Base-by-base conservation (phyloP, 306 rosid genomes). In the Prunus dulcis region DNA sequence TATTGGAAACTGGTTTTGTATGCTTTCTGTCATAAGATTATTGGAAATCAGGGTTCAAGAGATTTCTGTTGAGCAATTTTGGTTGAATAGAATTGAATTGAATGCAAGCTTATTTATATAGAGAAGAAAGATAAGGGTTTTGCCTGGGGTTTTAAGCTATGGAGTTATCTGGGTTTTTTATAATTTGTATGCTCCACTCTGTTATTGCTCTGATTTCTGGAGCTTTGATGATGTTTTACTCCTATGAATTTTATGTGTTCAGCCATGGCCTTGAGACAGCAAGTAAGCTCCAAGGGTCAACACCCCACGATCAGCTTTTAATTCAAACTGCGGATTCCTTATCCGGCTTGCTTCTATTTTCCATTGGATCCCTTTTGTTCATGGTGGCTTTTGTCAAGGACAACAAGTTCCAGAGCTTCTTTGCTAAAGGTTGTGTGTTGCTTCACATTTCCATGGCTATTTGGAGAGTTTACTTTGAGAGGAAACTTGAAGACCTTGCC, bases 331-430 rank as follows among this genome's bases (percentile, higher is more conserved):
- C 99, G 3, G 92, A 86, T 83, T 95, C 97, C 34, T 95, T 95
- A 78, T 95, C 99, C 14, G 97, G 97, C 7, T 82, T 91, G 75
- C 83, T 95, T 64, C 80, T 95, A 56, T 88, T 95, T 80, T 69
- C 87, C 18, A 72, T 95, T 30, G 99, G 99, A 10, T 86, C 82
- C 63, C 72, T 95, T 56, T 75, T 95, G 25, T 91, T 91, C 84
- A 95, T 91, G 99, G 89, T 89, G 69, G 83, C 97, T 41, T 89
- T 88, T 79, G 97, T 88, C 9, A 91, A 88, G 85, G 99, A 95
- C 76, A 74, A 82, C 64, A 90, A 92, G 71, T 95, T 95, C 47
- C 99, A 95, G 61, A 87, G 89, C 66, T 95, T 90, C 86, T 95
- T 95, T 82, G 93, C 99, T 10, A 92, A 87, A 87, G 97, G 96